phyloP scores from a whole-genome alignment of 1,284 basidiomycete species.

The Ganoderma lucidum region DNA sequence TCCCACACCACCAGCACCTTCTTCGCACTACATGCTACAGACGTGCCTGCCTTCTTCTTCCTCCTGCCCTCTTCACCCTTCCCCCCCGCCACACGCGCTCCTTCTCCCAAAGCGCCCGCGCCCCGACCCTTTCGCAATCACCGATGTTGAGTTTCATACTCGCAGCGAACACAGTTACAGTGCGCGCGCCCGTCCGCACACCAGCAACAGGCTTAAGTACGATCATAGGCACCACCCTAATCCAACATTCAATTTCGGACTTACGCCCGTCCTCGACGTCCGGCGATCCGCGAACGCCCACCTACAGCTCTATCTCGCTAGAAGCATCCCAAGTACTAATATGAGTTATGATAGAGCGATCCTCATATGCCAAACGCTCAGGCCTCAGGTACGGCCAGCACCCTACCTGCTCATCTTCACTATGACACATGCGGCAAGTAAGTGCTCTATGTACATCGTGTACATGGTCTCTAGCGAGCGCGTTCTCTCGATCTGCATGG shows the following conservation, averaged over 20 bases:
- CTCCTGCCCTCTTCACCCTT: not conserved
- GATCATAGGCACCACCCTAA: conserved; percentile 1
- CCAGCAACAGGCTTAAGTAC: not conserved
- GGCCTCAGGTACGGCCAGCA: not conserved
- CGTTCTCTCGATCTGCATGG: not conserved
- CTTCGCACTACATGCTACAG: not conserved
- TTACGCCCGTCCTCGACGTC: conserved; percentile 1
- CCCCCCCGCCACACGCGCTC: not conserved
- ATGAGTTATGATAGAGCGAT: not conserved
- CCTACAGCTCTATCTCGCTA: not conserved
- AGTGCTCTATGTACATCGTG: too few relatives aligned
- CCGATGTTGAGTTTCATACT: not conserved
- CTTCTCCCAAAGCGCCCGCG: not conserved
- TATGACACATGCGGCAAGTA: not conserved
- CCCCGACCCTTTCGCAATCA: conserved; percentile 2
- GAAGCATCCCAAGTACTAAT: not conserved
- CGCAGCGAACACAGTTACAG: not conserved
- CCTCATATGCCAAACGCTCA: not conserved
- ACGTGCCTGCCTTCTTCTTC: conserved; percentile 8
- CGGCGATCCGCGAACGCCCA: conserved; percentile 5
- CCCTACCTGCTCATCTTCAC: not conserved
- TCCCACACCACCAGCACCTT: conserved; percentile 6
- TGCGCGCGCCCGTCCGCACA: not conserved
- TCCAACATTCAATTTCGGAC: conserved; percentile 4
- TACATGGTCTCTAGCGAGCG: not conserved